These are phyloP conservation scores for Phanerochaete sordida DNA, from an alignment of 768 basidiomycete genomes.

Conservation along the genomic window DNA sequence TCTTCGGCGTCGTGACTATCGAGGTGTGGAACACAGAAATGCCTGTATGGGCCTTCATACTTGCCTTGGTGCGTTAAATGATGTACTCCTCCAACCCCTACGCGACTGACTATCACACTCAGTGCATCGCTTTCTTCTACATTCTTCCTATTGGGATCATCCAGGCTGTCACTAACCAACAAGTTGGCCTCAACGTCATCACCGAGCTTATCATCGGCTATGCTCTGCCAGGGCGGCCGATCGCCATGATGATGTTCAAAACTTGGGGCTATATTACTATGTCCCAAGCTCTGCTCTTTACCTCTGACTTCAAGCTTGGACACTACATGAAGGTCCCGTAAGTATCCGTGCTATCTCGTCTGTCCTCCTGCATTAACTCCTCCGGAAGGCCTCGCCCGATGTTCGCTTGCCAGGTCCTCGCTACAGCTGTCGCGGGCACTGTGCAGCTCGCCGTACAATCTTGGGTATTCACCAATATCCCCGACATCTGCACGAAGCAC, in stretches of 20 bases:
- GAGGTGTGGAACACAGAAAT: slow-evolving; percentile 64
- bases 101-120: neutral
- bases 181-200: slow-evolving; percentile 61
- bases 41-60: slow-evolving; percentile 64
- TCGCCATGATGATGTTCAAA: slow-evolving; percentile 78
- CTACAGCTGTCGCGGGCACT: slow-evolving; percentile 54
- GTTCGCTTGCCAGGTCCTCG: slow-evolving; percentile 51
- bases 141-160: slow-evolving; percentile 77
- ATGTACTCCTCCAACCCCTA: no score
- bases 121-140: slow-evolving; percentile 40
- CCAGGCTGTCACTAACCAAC: slow-evolving; percentile 72
- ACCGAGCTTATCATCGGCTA: slow-evolving; percentile 68
- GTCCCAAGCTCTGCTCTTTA: slow-evolving; percentile 62
- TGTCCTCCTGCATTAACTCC: slow-evolving; percentile 56
- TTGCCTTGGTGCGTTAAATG: slow-evolving; percentile 33
- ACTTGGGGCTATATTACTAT: slow-evolving; percentile 63
- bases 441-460: slow-evolving; percentile 59
- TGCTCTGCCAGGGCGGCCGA: slow-evolving; percentile 51
- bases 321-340: slow-evolving; percentile 67
- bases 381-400: slow-evolving; percentile 6
- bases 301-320: slow-evolving; percentile 68
- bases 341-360: slow-evolving; percentile 17
- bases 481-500: slow-evolving; percentile 46
- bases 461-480: slow-evolving; percentile 62
- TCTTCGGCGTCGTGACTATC: slow-evolving; percentile 58